These are phyloP conservation scores for Euphorbia peplus DNA, from an alignment of 345 rosid genomes.

Conservation along the genomic window DNA sequence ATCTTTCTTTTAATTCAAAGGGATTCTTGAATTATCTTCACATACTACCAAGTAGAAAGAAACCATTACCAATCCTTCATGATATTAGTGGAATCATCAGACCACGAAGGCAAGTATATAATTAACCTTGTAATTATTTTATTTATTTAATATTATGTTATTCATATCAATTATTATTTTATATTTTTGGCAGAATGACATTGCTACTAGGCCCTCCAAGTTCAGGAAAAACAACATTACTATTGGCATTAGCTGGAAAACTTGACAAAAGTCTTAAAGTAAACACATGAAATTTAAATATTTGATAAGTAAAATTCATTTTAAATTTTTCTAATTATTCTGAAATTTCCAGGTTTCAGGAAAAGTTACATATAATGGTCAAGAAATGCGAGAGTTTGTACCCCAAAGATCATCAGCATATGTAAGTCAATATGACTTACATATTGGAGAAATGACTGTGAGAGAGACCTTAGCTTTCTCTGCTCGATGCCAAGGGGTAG, in stretches of 20 bases:
- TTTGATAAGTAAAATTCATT: no score
- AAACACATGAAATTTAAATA: background rate
- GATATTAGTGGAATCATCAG: slow-evolving; percentile 63
- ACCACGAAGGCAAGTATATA: slow-evolving; percentile 48
- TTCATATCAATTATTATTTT: background rate
- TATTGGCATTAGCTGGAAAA: slow-evolving; percentile 74
- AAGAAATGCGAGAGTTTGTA: slow-evolving; percentile 46
- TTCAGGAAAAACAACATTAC: slow-evolving; percentile 71
- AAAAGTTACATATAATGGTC: slow-evolving; percentile 55
- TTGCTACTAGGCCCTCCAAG: slow-evolving; percentile 75
- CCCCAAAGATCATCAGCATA: slow-evolving; percentile 65
- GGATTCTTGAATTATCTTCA: slow-evolving; percentile 27
- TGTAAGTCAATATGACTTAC: slow-evolving; percentile 60
- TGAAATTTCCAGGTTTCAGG: slow-evolving; percentile 44
- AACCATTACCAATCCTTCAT: slow-evolving; percentile 48
- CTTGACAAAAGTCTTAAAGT: slow-evolving; percentile 58
- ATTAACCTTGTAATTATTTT: no score
- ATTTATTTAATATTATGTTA: no score
- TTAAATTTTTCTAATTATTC: background rate
- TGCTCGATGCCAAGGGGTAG: slow-evolving; percentile 60
- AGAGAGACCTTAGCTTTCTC: slow-evolving; percentile 76
- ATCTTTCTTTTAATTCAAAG: background rate
- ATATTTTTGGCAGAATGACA: slow-evolving; percentile 48
- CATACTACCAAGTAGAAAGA: slow-evolving; percentile 48
- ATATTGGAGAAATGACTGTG: slow-evolving; percentile 57